A percentile compares a stretch with the other conserved stretches of the same genome.
Conservation (phyloP, 257 asterid species). For the Gynochthodes officinalis region DNA sequence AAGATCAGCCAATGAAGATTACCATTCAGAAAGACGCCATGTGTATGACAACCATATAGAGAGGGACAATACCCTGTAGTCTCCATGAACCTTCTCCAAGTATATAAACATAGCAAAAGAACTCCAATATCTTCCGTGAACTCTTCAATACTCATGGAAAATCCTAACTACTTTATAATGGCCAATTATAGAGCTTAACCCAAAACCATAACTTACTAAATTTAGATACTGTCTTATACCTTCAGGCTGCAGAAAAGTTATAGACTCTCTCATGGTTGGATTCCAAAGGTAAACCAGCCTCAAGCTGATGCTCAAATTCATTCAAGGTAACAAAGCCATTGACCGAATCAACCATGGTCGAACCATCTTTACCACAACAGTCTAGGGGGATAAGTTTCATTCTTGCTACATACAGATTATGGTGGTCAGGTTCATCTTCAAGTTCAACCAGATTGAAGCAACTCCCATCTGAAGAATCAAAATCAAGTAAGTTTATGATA, state of each 20-base stretch:
- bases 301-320: background rate
- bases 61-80: slow-evolving; percentile 25
- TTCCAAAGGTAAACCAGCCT: slow-evolving; percentile 31
- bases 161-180: slow-evolving; percentile 48
- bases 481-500: slow-evolving; percentile 1
- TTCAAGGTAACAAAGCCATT: slow-evolving; percentile 27
- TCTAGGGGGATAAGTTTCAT: slow-evolving; percentile 3
- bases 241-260: slow-evolving; percentile 20
- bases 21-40: slow-evolving; percentile 33
- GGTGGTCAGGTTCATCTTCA: slow-evolving; percentile 25
- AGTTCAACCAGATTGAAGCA: slow-evolving; percentile 18
- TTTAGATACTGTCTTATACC: slow-evolving; percentile 11
- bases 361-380: background rate
- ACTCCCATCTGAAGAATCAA: background rate
- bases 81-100: slow-evolving; percentile 36
- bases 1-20: slow-evolving; percentile 53
- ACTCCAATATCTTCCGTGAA: background rate
- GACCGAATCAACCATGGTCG: slow-evolving; percentile 21
- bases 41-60: slow-evolving; percentile 10
- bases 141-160: slow-evolving; percentile 23
- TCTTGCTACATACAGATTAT: background rate
- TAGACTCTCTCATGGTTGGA: slow-evolving; percentile 34
- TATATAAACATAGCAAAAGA: slow-evolving; percentile 35
- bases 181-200: slow-evolving; percentile 22
- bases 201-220: slow-evolving; percentile 36